A percentile compares a stretch with the other conserved stretches of the same genome.
These are phyloP conservation scores for Diaporthe citrichinensis DNA, from an alignment of 2,329 filamentous ascomycete genomes.

Conservation along the genomic window DNA sequence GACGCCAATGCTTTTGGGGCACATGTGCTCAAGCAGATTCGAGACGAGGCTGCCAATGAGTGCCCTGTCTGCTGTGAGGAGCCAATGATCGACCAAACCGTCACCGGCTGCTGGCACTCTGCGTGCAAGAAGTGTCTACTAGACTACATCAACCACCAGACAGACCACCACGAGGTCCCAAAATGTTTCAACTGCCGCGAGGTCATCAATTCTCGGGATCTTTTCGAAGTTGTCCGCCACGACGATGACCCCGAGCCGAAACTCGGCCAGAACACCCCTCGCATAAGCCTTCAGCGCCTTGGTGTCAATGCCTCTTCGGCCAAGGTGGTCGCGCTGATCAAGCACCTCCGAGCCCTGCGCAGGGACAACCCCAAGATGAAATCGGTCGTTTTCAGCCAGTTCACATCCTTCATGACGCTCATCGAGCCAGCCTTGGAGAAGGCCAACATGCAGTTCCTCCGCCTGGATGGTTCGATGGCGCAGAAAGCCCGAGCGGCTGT, in stretches of 20 bases:
- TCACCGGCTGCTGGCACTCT: conserved; percentile 98
- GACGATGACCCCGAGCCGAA: conserved; percentile 68
- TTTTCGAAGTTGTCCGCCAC: conserved; percentile 93
- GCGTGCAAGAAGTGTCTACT: conserved; percentile 95
- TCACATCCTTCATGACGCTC: conserved; percentile 94
- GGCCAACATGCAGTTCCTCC: conserved; percentile 83
- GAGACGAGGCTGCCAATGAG: conserved; percentile 88
- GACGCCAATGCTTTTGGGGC: conserved; percentile 83
- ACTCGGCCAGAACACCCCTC: conserved; percentile 57
- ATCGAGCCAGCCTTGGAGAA: conserved; percentile 85
- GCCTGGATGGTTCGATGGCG: conserved; percentile 90
- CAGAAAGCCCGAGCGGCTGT: conserved; percentile 88
- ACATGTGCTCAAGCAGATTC: conserved; percentile 90
- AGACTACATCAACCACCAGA: conserved; percentile 90
- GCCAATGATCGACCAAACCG: conserved; percentile 88
- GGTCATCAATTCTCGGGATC: conserved; percentile 82
- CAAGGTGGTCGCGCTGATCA: conserved; percentile 86
- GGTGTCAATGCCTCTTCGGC: conserved; percentile 81
- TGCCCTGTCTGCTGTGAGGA: conserved; percentile 97
- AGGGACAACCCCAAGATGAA: conserved; percentile 79
- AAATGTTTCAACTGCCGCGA: conserved; percentile 94
- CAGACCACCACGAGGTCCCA: conserved; percentile 80
- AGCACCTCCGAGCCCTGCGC: conserved; percentile 79
- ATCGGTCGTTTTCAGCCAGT: conserved; percentile 96
- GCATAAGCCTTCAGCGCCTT: conserved; percentile 72